These are phyloP conservation scores for Lodderomyces theae DNA, from an alignment of 1,139 yeast genomes.

Conservation along the genomic window DNA sequence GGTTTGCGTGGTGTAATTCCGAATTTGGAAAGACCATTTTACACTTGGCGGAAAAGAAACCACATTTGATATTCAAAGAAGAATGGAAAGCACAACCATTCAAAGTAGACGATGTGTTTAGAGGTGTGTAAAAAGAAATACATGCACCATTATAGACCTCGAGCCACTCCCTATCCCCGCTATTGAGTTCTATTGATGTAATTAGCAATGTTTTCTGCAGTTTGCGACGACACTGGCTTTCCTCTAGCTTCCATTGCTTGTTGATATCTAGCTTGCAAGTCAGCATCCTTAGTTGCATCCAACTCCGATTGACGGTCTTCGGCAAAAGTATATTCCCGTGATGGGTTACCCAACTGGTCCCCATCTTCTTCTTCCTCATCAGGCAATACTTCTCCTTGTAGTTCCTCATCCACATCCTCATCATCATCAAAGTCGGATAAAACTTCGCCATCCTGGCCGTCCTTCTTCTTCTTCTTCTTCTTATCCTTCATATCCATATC, in stretches of 20 bases:
- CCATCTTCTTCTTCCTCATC: constrained; percentile 54
- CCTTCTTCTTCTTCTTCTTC: constrained; percentile 1
- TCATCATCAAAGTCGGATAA: constrained; percentile 61
- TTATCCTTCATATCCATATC: constrained; percentile 64
- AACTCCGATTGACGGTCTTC: constrained; percentile 68
- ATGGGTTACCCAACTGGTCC: constrained; percentile 21
- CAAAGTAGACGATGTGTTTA: constrained; percentile 26
- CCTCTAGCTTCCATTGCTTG: constrained; percentile 66
- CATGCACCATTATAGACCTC: no score
- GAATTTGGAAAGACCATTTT: constrained; percentile 85
- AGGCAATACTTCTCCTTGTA: constrained; percentile 59
- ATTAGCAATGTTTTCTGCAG: constrained; percentile 70
- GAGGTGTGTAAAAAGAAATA: no score
- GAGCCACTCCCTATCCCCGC: no score
- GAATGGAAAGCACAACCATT: constrained; percentile 30
- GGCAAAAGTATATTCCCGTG: constrained; percentile 74
- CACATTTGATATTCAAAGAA: constrained; percentile 62
- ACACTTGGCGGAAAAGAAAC: constrained; percentile 70
- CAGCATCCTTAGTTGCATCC: constrained; percentile 45
- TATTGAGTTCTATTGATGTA: constrained; percentile 43
- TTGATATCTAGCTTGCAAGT: constrained; percentile 68
- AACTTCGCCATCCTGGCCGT: constrained; percentile 62
- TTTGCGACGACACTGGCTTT: constrained; percentile 57
- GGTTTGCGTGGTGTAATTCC: constrained; percentile 96
- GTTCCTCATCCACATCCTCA: constrained; percentile 53